Base-by-base conservation (phyloP, 73 alveolate genomes). In the Stentor coeruleus region DNA sequence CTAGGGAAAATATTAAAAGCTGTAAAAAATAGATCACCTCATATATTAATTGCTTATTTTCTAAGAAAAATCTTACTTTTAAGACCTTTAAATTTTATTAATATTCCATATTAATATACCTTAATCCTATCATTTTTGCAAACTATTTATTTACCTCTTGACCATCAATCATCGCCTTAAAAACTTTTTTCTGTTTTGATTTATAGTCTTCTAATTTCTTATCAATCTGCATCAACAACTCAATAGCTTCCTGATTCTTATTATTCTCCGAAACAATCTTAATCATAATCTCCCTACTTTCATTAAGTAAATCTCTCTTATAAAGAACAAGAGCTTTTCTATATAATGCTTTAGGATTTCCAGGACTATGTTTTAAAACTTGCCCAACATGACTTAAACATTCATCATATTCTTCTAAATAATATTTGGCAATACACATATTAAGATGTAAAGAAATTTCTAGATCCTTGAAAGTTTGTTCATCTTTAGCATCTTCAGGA, bases 351-450 rank as follows among this genome's bases (percentile, higher is more conserved):
- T 87, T 87, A 31, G 59, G 39, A 72, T 86, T 85, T 0, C 77
- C 84, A 49, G 91, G 89, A 57, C 84, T 74, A 3, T 58, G 30
- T 77, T 84, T 83, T 30, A 87, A 39, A 3, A 83, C 93, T 42
- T 87, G 81, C 39, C 85, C 74, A 0, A 83, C 85, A 87, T 85
- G 84, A 74, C 55, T 79, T 58, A 66, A 38, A 2, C 90, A 76
- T 58, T 87, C 93, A 58, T 87, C 90, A 28, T 38, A 76, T 39
- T 76, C 77, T 11, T 85, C 82, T 58, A 83, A 38, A 4, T 74
- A 38, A 4, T 76, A 59, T 85, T 87, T 87, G n/a, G 85, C 83
- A 49, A 83, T 72, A 0, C 86, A 81, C 93, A 87, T 87, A 59
- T 87, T 87, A 55, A 83, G 81, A 76, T 85, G 83, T 39, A 86